Evolutionary conservation across 768 basidiomycete genomes (phyloP).

Genomic region (Lentinus brumalis): DNA sequence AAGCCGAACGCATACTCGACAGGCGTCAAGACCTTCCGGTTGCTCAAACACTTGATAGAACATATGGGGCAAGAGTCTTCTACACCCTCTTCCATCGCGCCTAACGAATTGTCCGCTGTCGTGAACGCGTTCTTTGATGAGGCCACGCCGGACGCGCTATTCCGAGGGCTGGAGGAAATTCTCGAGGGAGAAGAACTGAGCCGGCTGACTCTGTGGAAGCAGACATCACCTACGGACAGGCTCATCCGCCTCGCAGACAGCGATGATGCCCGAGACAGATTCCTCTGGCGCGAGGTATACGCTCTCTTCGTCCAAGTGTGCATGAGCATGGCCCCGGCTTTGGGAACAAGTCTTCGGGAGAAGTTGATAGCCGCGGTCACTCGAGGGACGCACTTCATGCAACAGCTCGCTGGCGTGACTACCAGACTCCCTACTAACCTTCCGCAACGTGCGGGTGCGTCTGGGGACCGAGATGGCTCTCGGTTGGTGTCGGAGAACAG

Average conservation of each 20-base stretch:
- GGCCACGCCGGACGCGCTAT: slow-evolving; percentile 44
- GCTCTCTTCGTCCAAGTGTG: slow-evolving; percentile 63
- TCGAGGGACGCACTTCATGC: slow-evolving; percentile 71
- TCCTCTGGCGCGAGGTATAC: slow-evolving; percentile 74
- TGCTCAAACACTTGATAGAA: slow-evolving; percentile 51
- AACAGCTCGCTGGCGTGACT: slow-evolving; percentile 73
- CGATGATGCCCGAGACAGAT: slow-evolving; percentile 62
- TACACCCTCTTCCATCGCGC: slow-evolving; percentile 29
- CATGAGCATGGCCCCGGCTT: slow-evolving; percentile 48
- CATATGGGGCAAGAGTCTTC: slow-evolving; percentile 42
- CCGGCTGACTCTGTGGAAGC: slow-evolving; percentile 68
- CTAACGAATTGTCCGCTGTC: slow-evolving; percentile 39
- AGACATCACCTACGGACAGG: slow-evolving; percentile 55
- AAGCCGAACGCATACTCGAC: slow-evolving; percentile 49
- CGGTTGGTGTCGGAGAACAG: slow-evolving; percentile 60
- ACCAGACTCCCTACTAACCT: slow-evolving; percentile 51
- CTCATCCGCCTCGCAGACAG: slow-evolving; percentile 76
- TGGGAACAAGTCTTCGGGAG: slow-evolving; percentile 59
- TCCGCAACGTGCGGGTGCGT: slow-evolving; percentile 41
- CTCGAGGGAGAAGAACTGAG: slow-evolving; percentile 61
- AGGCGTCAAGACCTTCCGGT: slow-evolving; percentile 66
- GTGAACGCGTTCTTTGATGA: slow-evolving; percentile 58
- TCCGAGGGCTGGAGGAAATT: slow-evolving; percentile 67
- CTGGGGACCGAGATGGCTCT: slow-evolving; percentile 52
- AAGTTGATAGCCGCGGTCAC: slow-evolving; percentile 66